These are phyloP conservation scores for Persicaria tinctoria DNA, from an alignment of 148 eudicot genomes.

Conservation along the genomic window DNA sequence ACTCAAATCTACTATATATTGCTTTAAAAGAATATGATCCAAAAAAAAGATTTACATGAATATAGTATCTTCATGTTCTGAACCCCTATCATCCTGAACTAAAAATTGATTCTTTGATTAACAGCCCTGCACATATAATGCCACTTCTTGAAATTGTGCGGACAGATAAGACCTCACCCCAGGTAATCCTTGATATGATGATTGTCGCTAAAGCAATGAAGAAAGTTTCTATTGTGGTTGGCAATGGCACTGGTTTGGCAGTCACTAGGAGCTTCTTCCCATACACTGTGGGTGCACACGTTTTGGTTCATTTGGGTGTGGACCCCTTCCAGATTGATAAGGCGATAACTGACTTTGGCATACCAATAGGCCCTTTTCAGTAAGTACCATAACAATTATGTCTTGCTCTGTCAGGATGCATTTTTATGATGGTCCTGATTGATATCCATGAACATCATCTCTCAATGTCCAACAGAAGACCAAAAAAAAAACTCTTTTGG, in stretches of 20 bases:
- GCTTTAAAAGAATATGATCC: not conserved
- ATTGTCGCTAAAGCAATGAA: conserved; percentile 70
- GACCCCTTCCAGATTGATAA: conserved; percentile 81
- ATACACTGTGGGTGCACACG: conserved; percentile 65
- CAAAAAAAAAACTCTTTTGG: not conserved
- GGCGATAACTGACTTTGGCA: conserved; percentile 67
- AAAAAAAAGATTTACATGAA: not conserved
- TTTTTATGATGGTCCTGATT: not conserved
- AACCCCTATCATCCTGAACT: conserved; percentile 9
- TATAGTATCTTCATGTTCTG: not conserved
- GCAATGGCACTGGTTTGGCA: conserved; percentile 92
- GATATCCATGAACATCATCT: not conserved
- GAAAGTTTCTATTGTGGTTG: conserved; percentile 91
- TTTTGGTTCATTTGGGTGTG: conserved; percentile 71
- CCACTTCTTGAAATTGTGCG: conserved; percentile 91
- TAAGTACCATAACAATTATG: conserved; percentile 33
- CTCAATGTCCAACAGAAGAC: not conserved
- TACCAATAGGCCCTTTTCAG: conserved; percentile 97
- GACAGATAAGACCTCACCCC: conserved; percentile 80
- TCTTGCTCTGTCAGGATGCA: not conserved
- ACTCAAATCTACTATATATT: too few relatives aligned
- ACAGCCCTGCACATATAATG: conserved; percentile 95
- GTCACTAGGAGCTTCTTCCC: conserved; percentile 89
- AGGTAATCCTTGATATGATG: conserved; percentile 83
- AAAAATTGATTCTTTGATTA: conserved; percentile 20